Base-by-base conservation (phyloP, 192 early-diverging fungal species). In the Gigaspora rosea region DNA sequence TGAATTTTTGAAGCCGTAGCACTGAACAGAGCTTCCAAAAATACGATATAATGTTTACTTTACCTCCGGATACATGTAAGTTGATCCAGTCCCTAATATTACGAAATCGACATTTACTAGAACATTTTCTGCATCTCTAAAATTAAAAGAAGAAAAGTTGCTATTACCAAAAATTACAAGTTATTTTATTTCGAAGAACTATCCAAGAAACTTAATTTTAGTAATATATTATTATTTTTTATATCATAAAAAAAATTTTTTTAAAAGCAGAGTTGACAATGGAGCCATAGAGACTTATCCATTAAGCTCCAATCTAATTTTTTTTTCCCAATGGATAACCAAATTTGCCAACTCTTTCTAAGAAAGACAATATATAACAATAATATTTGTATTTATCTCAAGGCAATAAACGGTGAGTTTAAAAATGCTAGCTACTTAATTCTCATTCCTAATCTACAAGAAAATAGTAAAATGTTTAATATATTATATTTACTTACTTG, bases 51-150 rank as follows among this genome's bases (percentile, higher is more conserved):
- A 41, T 41, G 7, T 6, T 41, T 41, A 6, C 41, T 36, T 66
- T 69, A 69, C 67, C 7, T 69, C 67, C 4, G 67, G 67, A 16
- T 69, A 69, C 67, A 69, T 69, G 12, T 69, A 69, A 13, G n/a
- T 18, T 69, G 48, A 47, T 13, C 47, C 67, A 6, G 48, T 69
- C n/a, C 67, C 67, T 4, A 69, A 35, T 8, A 69, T 48, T 27
- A 69, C 67, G 49, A 69, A 69, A 11, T 69, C 67, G 3, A 69
- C 22, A 12, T 69, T 16, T 8, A 41, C 15, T 20, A 69, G 49
- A 20, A 69, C 48, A 10, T 13, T 50, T 22, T 27, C 47, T 1
- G 67, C 46, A 50, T 69, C 48, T 11, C 67, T 69, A 27, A 15
- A 27, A 10, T 61, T 32, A 61, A 20, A 50, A n/a, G 33, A 35